Percentiles rank a stretch among this genome's conserved stretches.
Evolutionary conservation across 805 yeast species (phyloP).

Genomic region (Suhomyces canberraensis): DNA sequence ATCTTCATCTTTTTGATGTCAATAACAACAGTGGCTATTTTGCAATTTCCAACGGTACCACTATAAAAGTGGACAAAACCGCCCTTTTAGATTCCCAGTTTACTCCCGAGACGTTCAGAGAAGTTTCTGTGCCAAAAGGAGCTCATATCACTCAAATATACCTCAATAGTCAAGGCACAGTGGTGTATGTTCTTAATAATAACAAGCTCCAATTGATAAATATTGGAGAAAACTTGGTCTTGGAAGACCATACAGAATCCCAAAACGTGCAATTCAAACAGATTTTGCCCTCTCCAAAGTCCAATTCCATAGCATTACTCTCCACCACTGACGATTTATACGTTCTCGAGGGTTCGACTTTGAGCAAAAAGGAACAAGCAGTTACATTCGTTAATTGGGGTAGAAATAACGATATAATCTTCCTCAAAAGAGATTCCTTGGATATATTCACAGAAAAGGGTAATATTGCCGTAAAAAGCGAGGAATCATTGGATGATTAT

Average conservation of each 20-base stretch:
- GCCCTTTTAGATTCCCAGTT: constrained; percentile 27
- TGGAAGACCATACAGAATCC: background rate
- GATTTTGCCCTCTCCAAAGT: background rate
- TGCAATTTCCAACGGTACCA: constrained; percentile 37
- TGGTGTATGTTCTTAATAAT: constrained; percentile 24
- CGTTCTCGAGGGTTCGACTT: background rate
- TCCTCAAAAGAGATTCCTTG: background rate
- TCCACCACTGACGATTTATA: background rate
- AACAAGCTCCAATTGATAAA: constrained; percentile 15
- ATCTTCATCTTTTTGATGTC: constrained; percentile 35
- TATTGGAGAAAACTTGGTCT: background rate
- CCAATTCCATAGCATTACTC: background rate
- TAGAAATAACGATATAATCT: background rate
- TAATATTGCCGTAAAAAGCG: background rate
- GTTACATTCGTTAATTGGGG: background rate
- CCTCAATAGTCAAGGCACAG: constrained; percentile 29
- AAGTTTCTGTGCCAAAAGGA: constrained; percentile 11
- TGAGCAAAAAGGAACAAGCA: background rate
- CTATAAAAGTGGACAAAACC: constrained; percentile 33
- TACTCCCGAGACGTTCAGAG: constrained; percentile 15
- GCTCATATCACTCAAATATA: constrained; percentile 24
- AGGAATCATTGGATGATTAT: background rate
- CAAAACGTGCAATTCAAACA: background rate
- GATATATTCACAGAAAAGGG: background rate
- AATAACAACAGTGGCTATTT: constrained; percentile 27